A percentile compares a stretch with the other conserved stretches of the same genome.
Evolutionary conservation across 345 rosid genomes (phyloP).

Genomic region (Turnera subulata): DNA sequence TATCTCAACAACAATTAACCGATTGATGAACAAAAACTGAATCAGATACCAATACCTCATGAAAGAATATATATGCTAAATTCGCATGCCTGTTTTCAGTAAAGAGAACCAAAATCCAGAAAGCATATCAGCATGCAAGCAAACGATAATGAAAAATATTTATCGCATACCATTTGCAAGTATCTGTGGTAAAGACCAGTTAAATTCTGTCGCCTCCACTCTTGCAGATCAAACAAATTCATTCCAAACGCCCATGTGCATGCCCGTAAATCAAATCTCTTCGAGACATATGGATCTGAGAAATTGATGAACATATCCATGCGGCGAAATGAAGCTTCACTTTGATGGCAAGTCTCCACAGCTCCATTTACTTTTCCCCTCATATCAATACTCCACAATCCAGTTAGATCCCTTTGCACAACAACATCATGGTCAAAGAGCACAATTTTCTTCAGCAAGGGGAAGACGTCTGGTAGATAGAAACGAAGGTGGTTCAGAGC

Average conservation of each 20-base stretch:
- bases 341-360: slow-evolving; percentile 28
- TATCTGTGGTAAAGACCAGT: slow-evolving; percentile 32
- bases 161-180: slow-evolving; percentile 57
- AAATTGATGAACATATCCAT: slow-evolving; percentile 28
- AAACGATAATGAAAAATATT: slow-evolving; percentile 4
- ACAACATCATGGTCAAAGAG: slow-evolving; percentile 31
- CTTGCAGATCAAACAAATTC: slow-evolving; percentile 28
- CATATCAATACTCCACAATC: slow-evolving; percentile 26
- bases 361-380: slow-evolving; percentile 27
- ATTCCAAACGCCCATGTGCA: slow-evolving; percentile 35
- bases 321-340: slow-evolving; percentile 30
- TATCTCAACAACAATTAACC: not conserved
- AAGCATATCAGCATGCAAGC: not conserved
- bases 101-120: slow-evolving; percentile 1
- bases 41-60: not conserved
- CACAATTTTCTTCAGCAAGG: slow-evolving; percentile 22
- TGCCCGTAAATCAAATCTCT: slow-evolving; percentile 17
- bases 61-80: not conserved
- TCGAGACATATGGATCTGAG: slow-evolving; percentile 24
- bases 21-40: not conserved
- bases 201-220: slow-evolving; percentile 27
- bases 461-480: slow-evolving; percentile 31
- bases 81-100: not conserved
- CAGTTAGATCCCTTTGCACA: slow-evolving; percentile 19
- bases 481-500: slow-evolving; percentile 26